These are phyloP conservation scores for Trichosanthes cucumerina DNA, from an alignment of 306 rosid species.

Conservation along the genomic window DNA sequence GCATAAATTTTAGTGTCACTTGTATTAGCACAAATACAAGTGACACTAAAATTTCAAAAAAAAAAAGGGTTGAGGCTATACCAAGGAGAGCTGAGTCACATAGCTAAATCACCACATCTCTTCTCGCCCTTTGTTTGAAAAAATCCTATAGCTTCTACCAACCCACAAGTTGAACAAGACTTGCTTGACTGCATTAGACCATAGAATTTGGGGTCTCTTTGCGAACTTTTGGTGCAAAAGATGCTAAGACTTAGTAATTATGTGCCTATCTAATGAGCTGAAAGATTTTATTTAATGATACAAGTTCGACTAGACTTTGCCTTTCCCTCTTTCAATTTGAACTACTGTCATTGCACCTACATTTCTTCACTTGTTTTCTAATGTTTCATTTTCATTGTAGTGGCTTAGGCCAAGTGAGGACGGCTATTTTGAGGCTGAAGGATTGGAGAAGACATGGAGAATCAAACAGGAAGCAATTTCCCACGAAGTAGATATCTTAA, in stretches of 20 bases:
- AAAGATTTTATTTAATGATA: not conserved
- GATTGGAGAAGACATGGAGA: slow-evolving; percentile 73
- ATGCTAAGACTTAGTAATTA: not conserved
- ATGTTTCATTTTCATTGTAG: slow-evolving; percentile 22
- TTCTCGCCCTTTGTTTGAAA: too few relatives aligned
- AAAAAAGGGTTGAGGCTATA: not conserved
- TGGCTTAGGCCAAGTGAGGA: slow-evolving; percentile 84
- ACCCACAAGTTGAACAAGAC: not conserved
- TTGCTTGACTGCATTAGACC: not conserved
- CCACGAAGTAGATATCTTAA: slow-evolving; percentile 52
- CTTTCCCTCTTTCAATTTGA: not conserved
- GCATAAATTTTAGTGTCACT: not conserved
- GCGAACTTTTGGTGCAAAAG: not conserved
- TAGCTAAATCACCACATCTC: not conserved
- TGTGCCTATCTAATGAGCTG: not conserved
- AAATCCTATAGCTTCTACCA: not conserved
- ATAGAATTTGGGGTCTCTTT: not conserved
- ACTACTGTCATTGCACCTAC: not conserved
- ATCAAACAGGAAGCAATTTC: slow-evolving; percentile 60
- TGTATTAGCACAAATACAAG: not conserved
- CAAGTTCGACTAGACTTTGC: not conserved
- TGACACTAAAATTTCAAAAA: too few relatives aligned
- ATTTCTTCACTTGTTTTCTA: not conserved
- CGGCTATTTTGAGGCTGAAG: slow-evolving; percentile 78
- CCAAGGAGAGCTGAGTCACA: too few relatives aligned